Percentiles rank a stretch among this genome's conserved stretches.
Evolutionary conservation across 2,329 filamentous ascomycete species (phyloP).

Genomic region (Xylaria hypoxylon): DNA sequence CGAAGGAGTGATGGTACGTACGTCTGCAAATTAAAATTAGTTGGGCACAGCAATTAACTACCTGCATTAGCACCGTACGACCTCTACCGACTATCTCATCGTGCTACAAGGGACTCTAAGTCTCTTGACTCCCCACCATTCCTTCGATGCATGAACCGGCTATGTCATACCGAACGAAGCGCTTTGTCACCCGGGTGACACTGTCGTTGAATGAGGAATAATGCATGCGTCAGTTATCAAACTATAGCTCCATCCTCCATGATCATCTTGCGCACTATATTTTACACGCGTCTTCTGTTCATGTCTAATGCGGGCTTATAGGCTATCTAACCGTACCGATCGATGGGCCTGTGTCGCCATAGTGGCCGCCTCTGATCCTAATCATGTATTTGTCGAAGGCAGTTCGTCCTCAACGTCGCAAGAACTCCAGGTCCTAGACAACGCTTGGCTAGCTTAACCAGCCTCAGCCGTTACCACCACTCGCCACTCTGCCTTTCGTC

Average conservation of each 20-base stretch:
- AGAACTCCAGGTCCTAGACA: conserved; percentile 34
- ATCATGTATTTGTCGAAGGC: conserved; percentile 40
- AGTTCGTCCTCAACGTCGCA: conserved; percentile 29
- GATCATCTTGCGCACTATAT: background rate
- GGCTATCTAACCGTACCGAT: conserved; percentile 48
- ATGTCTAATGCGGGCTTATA: conserved; percentile 24
- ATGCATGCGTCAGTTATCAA: conserved; percentile 51
- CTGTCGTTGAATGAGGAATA: conserved; percentile 49
- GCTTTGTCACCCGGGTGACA: conserved; percentile 46
- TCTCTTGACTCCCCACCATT: conserved; percentile 45
- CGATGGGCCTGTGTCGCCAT: conserved; percentile 46
- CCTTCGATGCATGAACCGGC: conserved; percentile 45
- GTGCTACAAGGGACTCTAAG: conserved; percentile 48
- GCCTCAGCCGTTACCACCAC: conserved; percentile 25
- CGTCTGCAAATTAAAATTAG: conserved; percentile 10
- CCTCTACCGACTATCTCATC: conserved; percentile 50
- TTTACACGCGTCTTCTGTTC: background rate
- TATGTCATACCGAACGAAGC: conserved; percentile 47
- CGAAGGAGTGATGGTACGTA: conserved; percentile 46
- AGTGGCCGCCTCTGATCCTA: conserved; percentile 44
- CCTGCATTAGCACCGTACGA: conserved; percentile 48
- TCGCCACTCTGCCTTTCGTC: conserved; percentile 23
- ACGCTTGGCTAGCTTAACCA: conserved; percentile 42
- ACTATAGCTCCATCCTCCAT: background rate
- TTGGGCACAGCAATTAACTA: conserved; percentile 16